Evolutionary conservation across 2,329 filamentous ascomycete species (phyloP).

Genomic region (Neopestalotiopsis sp.): DNA sequence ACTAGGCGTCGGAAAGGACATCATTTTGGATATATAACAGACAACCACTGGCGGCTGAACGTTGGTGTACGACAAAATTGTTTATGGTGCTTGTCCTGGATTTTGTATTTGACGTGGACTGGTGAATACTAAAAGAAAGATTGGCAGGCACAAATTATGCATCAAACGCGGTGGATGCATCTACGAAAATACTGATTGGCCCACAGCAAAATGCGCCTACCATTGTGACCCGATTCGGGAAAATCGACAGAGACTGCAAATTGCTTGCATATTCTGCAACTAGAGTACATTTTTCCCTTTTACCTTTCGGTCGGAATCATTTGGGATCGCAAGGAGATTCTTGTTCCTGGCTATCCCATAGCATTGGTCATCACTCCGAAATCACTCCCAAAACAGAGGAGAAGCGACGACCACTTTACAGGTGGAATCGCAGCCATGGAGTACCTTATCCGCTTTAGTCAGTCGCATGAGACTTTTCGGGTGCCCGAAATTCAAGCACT

Average conservation of each 20-base stretch:
- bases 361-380: neutral
- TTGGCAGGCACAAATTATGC: neutral
- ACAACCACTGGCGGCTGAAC: neutral
- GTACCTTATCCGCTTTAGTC: constrained; percentile 88
- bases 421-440: constrained; percentile 55
- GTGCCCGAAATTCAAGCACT: constrained; percentile 83
- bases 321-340: no score
- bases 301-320: neutral
- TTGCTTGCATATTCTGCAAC: neutral
- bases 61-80: neutral
- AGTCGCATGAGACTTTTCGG: constrained; percentile 90
- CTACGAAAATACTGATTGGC: constrained; percentile 13
- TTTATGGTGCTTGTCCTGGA: neutral
- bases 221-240: constrained; percentile 5
- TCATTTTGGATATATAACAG: constrained; percentile 42
- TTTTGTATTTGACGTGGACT: neutral
- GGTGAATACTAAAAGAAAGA: constrained; percentile 1
- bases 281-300: neutral
- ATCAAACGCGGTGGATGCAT: constrained; percentile 5
- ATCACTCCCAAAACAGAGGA: neutral
- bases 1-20: constrained; percentile 49
- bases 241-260: neutral
- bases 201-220: constrained; percentile 7
- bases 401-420: neutral
- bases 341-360: neutral